Conservation (phyloP, 139 green algal genomes). For the Micromonas commoda region DNA sequence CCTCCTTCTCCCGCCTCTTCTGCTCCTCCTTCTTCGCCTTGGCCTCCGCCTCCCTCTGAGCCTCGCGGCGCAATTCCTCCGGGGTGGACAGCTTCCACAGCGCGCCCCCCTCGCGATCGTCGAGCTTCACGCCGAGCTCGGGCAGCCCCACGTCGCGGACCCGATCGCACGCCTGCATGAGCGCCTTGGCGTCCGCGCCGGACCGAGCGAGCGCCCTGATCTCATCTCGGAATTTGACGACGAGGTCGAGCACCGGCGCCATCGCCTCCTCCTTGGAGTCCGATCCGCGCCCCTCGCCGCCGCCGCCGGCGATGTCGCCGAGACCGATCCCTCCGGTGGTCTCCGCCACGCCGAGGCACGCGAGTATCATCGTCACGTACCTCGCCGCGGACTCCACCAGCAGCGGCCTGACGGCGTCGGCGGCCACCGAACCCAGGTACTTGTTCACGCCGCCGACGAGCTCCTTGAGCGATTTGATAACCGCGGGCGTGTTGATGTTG, state of each 20-base stretch:
- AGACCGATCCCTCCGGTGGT: slow-evolving; percentile 24
- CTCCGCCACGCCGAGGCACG: slow-evolving; percentile 6
- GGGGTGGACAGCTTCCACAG: slow-evolving; percentile 92
- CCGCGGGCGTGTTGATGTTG: slow-evolving; percentile 84
- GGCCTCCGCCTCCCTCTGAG: slow-evolving; percentile 44
- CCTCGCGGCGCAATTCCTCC: slow-evolving; percentile 51
- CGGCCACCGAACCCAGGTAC: slow-evolving; percentile 63
- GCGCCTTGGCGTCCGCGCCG: slow-evolving; percentile 28
- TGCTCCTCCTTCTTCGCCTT: slow-evolving; percentile 4
- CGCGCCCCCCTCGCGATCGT: slow-evolving; percentile 72
- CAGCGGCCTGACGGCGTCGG: slow-evolving; percentile 38
- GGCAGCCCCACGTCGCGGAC: slow-evolving; percentile 76
- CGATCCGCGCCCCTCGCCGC: neutral
- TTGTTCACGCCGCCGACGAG: slow-evolving; percentile 75
- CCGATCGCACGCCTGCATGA: slow-evolving; percentile 65
- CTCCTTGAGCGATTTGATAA: slow-evolving; percentile 64
- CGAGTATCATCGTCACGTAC: slow-evolving; percentile 56
- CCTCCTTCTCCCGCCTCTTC: neutral
- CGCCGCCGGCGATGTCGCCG: slow-evolving; percentile 22
- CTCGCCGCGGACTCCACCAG: slow-evolving; percentile 62
- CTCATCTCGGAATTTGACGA: slow-evolving; percentile 72
- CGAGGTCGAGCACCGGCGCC: slow-evolving; percentile 58
- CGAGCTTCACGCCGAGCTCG: slow-evolving; percentile 82
- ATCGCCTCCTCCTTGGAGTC: slow-evolving; percentile 6
- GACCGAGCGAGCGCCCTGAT: slow-evolving; percentile 39